These are phyloP conservation scores for Calonectria hawksworthii DNA, from an alignment of 2,329 filamentous ascomycete genomes.

Conservation along the genomic window DNA sequence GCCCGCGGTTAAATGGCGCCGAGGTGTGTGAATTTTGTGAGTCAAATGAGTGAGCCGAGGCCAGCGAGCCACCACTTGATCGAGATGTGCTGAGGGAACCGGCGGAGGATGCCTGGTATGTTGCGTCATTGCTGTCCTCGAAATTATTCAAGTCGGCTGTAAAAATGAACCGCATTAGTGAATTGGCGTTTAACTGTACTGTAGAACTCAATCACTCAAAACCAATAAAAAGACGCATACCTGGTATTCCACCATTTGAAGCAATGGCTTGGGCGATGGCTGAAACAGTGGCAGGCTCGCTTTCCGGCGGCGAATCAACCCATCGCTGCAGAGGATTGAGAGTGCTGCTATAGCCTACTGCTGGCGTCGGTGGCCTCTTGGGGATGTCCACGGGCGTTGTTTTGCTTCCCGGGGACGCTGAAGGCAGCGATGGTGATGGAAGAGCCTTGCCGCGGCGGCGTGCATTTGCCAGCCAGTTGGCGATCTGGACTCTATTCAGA, in stretches of 20 bases:
- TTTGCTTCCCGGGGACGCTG: not conserved
- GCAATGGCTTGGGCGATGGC: slow-evolving; percentile 49
- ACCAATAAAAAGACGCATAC: slow-evolving; percentile 47
- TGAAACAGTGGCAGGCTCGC: slow-evolving; percentile 49
- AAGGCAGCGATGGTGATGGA: not conserved
- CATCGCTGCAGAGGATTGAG: slow-evolving; percentile 49
- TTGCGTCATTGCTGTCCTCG: not conserved
- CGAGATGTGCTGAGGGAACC: slow-evolving; percentile 12
- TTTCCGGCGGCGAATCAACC: slow-evolving; percentile 51
- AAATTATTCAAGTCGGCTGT: not conserved
- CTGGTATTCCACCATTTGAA: slow-evolving; percentile 50
- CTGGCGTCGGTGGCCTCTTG: slow-evolving; percentile 51
- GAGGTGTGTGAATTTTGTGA: not conserved
- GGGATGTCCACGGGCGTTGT: slow-evolving; percentile 10
- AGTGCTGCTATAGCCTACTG: slow-evolving; percentile 6
- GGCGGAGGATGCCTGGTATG: not conserved
- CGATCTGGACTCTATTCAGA: slow-evolving; percentile 82
- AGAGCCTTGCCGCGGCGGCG: slow-evolving; percentile 80
- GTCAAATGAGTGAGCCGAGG: not conserved
- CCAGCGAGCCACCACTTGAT: slow-evolving; percentile 12
- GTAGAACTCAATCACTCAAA: not conserved
- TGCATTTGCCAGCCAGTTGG: slow-evolving; percentile 91
- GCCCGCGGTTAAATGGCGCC: not conserved
- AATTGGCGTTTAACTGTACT: not conserved
- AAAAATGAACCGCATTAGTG: not conserved